Evolutionary conservation across 495 filamentous ascomycete species (phyloP).

Genomic region (Acidiella bohemica): DNA sequence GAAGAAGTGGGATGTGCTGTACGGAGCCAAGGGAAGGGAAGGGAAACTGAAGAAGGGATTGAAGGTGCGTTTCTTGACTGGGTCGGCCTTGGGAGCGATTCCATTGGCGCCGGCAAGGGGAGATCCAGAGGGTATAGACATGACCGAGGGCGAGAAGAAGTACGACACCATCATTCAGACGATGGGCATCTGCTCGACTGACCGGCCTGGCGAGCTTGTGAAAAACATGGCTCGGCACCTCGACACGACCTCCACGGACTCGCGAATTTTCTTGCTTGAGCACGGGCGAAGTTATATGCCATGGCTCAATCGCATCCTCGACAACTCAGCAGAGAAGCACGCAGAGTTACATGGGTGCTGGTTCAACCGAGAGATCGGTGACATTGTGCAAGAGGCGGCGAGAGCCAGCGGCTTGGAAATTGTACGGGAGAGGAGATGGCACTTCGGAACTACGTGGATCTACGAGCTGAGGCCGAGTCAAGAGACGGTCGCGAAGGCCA

Average conservation of each 20-base stretch:
- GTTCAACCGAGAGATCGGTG: constrained; percentile 88
- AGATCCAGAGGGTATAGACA: too few species aligned
- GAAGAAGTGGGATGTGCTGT: constrained; percentile 41
- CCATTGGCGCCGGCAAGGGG: constrained; percentile 14
- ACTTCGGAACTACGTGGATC: constrained; percentile 67
- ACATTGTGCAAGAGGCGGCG: constrained; percentile 48
- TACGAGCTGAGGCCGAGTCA: constrained; percentile 42
- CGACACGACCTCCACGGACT: constrained; percentile 6
- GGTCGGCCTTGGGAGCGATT: constrained; percentile 25
- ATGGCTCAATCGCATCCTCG: constrained; percentile 67
- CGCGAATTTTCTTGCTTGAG: constrained; percentile 70
- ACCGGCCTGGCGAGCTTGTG: constrained; percentile 56
- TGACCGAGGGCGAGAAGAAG: constrained; percentile 28
- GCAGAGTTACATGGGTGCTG: constrained; percentile 83
- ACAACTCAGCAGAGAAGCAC: constrained; percentile 63
- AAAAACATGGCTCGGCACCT: constrained; percentile 12
- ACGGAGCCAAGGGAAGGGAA: constrained; percentile 16
- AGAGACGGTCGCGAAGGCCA: not conserved
- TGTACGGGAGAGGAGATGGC: constrained; percentile 48
- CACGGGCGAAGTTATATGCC: constrained; percentile 69
- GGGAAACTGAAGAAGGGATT: constrained; percentile 3
- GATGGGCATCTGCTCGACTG: constrained; percentile 83
- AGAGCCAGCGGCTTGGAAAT: constrained; percentile 60
- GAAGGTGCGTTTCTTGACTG: constrained; percentile 29
- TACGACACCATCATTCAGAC: constrained; percentile 88